A percentile compares a stretch with the other conserved stretches of the same genome.
These are phyloP conservation scores for Fusarium armeniacum DNA, from an alignment of 2,329 filamentous ascomycete species.

Conservation along the genomic window DNA sequence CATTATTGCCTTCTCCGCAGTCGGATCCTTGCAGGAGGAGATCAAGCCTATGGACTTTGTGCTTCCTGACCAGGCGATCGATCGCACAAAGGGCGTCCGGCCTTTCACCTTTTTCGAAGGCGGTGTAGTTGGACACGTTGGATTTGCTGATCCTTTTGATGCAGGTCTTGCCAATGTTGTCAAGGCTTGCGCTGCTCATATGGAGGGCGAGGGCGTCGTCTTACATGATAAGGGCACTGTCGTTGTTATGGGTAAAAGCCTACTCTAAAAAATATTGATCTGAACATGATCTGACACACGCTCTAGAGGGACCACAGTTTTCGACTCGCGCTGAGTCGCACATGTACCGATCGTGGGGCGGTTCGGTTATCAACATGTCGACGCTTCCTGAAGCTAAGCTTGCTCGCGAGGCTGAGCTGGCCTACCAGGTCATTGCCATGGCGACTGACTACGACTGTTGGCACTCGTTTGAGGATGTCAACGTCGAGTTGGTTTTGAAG, in stretches of 20 bases:
- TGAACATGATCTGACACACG: conserved; percentile 40
- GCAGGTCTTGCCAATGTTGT: conserved; percentile 81
- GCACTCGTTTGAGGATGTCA: conserved; percentile 86
- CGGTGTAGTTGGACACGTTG: conserved; percentile 92
- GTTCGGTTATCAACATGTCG: conserved; percentile 98
- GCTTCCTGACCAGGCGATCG: conserved; percentile 95
- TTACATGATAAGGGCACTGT: conserved; percentile 88
- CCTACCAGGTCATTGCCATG: conserved; percentile 99
- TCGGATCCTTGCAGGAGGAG: conserved; percentile 91
- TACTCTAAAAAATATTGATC: conserved; percentile 2
- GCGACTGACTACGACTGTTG: conserved; percentile 99
- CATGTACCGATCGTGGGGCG: conserved; percentile 95
- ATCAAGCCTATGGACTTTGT: conserved; percentile 98
- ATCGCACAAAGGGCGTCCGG: conserved; percentile 94
- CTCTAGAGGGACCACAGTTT: conserved; percentile 93
- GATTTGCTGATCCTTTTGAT: conserved; percentile 97
- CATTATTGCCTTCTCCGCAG: conserved; percentile 94
- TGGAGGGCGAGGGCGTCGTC: conserved; percentile 86
- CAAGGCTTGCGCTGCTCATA: conserved; percentile 77
- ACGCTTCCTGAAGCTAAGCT: conserved; percentile 95
- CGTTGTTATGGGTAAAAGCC: conserved; percentile 83
- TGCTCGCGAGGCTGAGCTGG: conserved; percentile 94
- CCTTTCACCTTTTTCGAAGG: conserved; percentile 97
- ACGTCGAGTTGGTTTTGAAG: conserved; percentile 96
- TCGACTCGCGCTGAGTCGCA: conserved; percentile 95